Percentiles rank a stretch among this genome's conserved stretches.
Conservation (phyloP, 2,329 filamentous ascomycete genomes). For the Monascus ruber region DNA sequence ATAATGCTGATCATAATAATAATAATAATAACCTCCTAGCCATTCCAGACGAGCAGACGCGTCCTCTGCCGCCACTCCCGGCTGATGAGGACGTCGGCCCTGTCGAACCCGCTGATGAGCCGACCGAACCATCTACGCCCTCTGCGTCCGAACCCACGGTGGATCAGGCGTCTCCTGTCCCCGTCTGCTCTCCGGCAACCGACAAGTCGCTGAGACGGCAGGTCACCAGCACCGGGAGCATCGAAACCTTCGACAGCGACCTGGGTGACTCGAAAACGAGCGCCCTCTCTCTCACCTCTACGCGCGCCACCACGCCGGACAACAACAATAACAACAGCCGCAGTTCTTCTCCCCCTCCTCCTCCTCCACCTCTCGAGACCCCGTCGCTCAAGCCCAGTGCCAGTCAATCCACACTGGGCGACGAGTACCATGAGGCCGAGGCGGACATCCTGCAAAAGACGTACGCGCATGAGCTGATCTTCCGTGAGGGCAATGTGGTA, state of each 20-base stretch:
- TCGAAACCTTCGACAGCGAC: slow-evolving; percentile 63
- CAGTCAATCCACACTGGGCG: slow-evolving; percentile 53
- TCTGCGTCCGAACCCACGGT: background rate
- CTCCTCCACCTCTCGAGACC: slow-evolving; percentile 25
- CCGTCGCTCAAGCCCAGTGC: slow-evolving; percentile 59
- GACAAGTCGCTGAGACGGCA: slow-evolving; percentile 47
- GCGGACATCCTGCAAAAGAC: slow-evolving; percentile 81
- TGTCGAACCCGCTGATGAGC: slow-evolving; percentile 9
- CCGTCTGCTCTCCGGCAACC: slow-evolving; percentile 15
- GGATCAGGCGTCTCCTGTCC: background rate
- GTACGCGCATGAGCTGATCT: slow-evolving; percentile 82
- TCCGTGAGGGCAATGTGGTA: slow-evolving; percentile 89
- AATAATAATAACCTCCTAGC: too few species aligned
- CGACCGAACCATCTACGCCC: background rate
- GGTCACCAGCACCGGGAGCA: slow-evolving; percentile 65
- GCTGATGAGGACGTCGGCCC: slow-evolving; percentile 7
- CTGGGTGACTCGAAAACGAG: slow-evolving; percentile 69
- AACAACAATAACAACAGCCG: slow-evolving; percentile 21
- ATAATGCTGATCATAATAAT: slow-evolving; percentile 4
- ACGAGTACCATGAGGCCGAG: slow-evolving; percentile 70
- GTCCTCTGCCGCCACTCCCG: slow-evolving; percentile 21
- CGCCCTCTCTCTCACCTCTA: slow-evolving; percentile 69
- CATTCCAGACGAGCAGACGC: background rate
- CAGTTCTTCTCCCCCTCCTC: too few species aligned
- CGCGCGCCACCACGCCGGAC: slow-evolving; percentile 79